Evolutionary conservation across 2,329 filamentous ascomycete genomes (phyloP).

Genomic region (Pleurostoma richardsiae): DNA sequence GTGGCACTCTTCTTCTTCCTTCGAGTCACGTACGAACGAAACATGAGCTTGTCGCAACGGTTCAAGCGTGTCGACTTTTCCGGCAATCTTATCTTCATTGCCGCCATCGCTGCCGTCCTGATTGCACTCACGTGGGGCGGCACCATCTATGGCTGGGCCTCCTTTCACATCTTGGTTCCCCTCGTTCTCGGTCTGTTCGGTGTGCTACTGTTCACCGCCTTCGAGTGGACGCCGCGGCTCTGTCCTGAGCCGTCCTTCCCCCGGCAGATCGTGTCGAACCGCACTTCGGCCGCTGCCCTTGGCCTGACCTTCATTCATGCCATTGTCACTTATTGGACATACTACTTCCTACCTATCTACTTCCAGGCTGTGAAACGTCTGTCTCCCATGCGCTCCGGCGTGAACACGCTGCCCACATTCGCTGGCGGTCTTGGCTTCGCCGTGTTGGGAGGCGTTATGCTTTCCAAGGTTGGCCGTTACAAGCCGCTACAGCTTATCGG

Average conservation of each 20-base stretch:
- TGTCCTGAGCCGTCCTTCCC: slow-evolving; percentile 28
- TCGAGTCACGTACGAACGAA: slow-evolving; percentile 13
- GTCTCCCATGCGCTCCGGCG: slow-evolving; percentile 16
- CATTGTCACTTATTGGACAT: slow-evolving; percentile 22
- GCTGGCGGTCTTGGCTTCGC: slow-evolving; percentile 5
- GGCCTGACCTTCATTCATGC: slow-evolving; percentile 25
- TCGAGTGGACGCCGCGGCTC: slow-evolving; percentile 15
- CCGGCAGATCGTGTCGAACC: slow-evolving; percentile 32
- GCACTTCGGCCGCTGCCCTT: slow-evolving; percentile 23
- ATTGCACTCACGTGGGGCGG: slow-evolving; percentile 13
- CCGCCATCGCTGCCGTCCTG: slow-evolving; percentile 8
- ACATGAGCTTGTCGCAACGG: neutral
- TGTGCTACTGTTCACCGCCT: slow-evolving; percentile 24
- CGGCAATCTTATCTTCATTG: slow-evolving; percentile 12
- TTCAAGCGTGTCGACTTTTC: slow-evolving; percentile 9
- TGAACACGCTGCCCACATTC: slow-evolving; percentile 13
- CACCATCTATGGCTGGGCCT: slow-evolving; percentile 1
- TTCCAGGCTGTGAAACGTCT: slow-evolving; percentile 28
- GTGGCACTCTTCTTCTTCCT: slow-evolving; percentile 19
- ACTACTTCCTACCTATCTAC: slow-evolving; percentile 32
- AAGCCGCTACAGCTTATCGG: slow-evolving; percentile 13
- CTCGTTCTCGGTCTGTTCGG: slow-evolving; percentile 30
- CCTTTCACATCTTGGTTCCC: slow-evolving; percentile 19
- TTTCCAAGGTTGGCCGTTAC: slow-evolving; percentile 11
- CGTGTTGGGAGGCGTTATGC: slow-evolving; percentile 8